These are phyloP conservation scores for Tolypocladium endophyticum DNA, from an alignment of 2,329 filamentous ascomycete species.

Conservation along the genomic window DNA sequence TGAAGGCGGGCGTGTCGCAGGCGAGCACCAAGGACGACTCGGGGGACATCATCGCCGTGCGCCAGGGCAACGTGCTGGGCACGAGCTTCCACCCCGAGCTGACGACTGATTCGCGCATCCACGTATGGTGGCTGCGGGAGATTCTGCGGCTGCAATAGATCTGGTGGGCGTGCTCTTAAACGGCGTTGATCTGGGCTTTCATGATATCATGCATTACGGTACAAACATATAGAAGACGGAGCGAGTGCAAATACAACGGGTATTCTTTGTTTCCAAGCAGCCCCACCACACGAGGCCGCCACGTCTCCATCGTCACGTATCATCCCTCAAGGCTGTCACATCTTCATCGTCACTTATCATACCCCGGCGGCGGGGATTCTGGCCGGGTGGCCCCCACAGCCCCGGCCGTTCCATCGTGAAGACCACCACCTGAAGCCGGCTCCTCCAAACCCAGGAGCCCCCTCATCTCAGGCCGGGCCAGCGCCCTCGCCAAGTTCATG, in stretches of 20 bases:
- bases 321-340: background rate
- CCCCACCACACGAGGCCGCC: background rate
- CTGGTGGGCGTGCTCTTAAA: background rate
- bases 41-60: slow-evolving; percentile 78
- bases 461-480: slow-evolving; percentile 14
- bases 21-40: slow-evolving; percentile 29
- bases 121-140: slow-evolving; percentile 84
- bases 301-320: background rate
- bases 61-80: slow-evolving; percentile 84
- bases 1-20: slow-evolving; percentile 25
- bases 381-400: background rate
- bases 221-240: background rate
- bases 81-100: slow-evolving; percentile 95
- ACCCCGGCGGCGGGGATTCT: background rate
- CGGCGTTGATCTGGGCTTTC: background rate
- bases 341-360: background rate
- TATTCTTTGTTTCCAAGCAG: background rate
- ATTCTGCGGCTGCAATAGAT: slow-evolving; percentile 22
- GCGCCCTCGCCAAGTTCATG: slow-evolving; percentile 9
- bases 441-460: slow-evolving; percentile 11
- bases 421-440: background rate
- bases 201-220: background rate
- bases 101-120: slow-evolving; percentile 78
- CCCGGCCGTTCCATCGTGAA: background rate
- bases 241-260: background rate